Base-by-base conservation (phyloP, 2,329 filamentous ascomycete species). In the Ceratocystis variospora region DNA sequence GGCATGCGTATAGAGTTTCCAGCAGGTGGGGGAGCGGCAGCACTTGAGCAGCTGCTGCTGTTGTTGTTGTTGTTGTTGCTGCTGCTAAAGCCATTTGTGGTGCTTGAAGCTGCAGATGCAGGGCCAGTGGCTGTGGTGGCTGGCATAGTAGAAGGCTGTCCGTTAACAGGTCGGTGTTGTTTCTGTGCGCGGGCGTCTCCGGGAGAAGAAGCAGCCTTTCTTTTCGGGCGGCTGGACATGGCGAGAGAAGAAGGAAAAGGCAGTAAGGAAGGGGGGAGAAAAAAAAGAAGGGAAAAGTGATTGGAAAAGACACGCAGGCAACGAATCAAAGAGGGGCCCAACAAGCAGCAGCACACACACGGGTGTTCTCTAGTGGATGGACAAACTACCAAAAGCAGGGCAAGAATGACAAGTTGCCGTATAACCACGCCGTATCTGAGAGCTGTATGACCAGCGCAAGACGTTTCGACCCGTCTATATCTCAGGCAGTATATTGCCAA, bases 151-250 rank as follows among this genome's bases (percentile, higher is more conserved):
- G 81, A 80, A 80, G 70, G 4, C 12, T 19, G 17, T 6, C 79
- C 79, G 70, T 81, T 81, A 31, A 74, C 70, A n/a, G 74, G 71
- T 62, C 77, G 76, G 55, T 76, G 74, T 68, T 78, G 77, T 71
- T 79, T 79, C 28, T 75, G 72, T 19, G 76, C 76, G 44, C 77
- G 75, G 28, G 67, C 46, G 41, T 62, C 67, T 41, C 61, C 57
- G 41, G 67, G 67, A 73, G 50, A 77, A 74, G 68, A 76, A 75
- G 78, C 76, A 37, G 78, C 79, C 73, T 83, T 83, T 72, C 81
- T 79, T 76, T 83, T 83, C 68, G 76, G 74, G 73, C 79, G 77
- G 68, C 76, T 73, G 48, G 75, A 75, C 79, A 81, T 81, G 67
- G 65, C 31, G 67, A 19, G 50, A 61, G 53, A 66, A 67, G 45